Base-by-base conservation (phyloP, 2,329 filamentous ascomycete genomes). In the Trichoderma atrobrunneum region DNA sequence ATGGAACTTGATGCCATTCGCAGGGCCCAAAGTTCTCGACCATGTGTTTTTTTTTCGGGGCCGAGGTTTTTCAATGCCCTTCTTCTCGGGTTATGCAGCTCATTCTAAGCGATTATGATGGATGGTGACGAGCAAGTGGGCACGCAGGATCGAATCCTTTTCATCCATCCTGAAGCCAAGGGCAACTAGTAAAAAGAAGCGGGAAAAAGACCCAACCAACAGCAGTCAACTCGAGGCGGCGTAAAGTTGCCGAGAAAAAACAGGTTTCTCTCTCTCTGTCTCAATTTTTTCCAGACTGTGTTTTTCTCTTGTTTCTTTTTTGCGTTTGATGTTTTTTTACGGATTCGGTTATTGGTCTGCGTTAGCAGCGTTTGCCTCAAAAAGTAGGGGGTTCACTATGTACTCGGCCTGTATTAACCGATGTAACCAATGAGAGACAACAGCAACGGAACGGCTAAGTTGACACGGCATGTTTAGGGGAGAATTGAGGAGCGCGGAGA, bases 381-480 rank as follows among this genome's bases (percentile, higher is more conserved):
- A 39, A n/a, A 28, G 30, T 21, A 59, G 34, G 34, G 36, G 18
- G 43, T 65, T 51, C 26, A 16, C 5, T 3, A 57, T n/a, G 21
- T 59, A 10, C 39, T 43, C 11, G 39, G 24, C 34, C 34, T 30
- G 51, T 16, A 32, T 51, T 43, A 61, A 36, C 56, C 66, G 56
- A 69, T 61, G 28, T 34, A 61, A 51, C 66, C 56, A 61, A 69
- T 60, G 56, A 61, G 66, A 61, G 56, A 61, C 56, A 54, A 68
- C 21, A 54, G 43, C 4, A 56, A 36, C n/a, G 30, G 36, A 67
- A 67, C 32, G 32, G 54, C 64, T n/a, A 59, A 43, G 24, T 60
- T 60, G 21, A 36, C 54, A 60, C 24, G 54, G 30, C n/a, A 34
- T 30, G 43, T 18, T n/a, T 36, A 60, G 54, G 28, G 21, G 30